Base-by-base conservation (phyloP, 441 rosid genomes). In the Lepidium campestre region DNA sequence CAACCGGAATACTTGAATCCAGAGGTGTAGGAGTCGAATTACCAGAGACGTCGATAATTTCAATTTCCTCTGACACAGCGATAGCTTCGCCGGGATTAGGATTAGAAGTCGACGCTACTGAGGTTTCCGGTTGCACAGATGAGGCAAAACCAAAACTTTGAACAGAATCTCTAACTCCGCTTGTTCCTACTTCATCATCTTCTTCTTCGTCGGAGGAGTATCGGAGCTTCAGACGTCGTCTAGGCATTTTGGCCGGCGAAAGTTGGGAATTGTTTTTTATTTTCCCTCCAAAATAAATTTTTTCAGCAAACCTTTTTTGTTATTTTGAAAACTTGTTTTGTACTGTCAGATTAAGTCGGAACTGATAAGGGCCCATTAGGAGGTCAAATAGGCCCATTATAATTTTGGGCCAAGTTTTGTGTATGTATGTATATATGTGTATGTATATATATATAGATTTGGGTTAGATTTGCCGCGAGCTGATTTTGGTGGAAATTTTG, bases 131-230 rank as follows among this genome's bases (percentile, higher is more conserved):
- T 18, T 70, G 79, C 22, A 45, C 50, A 58, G 70, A 25, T 68
- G 46, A 39, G 15, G 71, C 49, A 17, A 68, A n/a, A 17, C 63
- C 50, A 57, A 32, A 61, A 23, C 25, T 49, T 44, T 31, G 72
- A 20, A 6, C 9, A 18, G 63, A 67, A 73, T 70, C 67, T 2
- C 34, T 72, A 35, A 47, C 22, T 10, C 57, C 66, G 6, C 15
- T 53, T 17, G 56, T 54, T 6, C 39, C 71, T 8, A 11, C 67
- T 5, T 6, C 71, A 22, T 55, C 81, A 2, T 71, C 86, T 8
- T 82, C 86, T 7, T 85, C 93, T 12, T 79, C 92, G 23, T 80
- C 86, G 64, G 91, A 84, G 50, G 71, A 77, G 71, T 73, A 58
- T 57, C 37, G 68, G 22, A 88, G 79, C 37, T 78, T 49, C 31